Base-by-base conservation (phyloP, 345 rosid species). In the Toxicodendron radicans region DNA sequence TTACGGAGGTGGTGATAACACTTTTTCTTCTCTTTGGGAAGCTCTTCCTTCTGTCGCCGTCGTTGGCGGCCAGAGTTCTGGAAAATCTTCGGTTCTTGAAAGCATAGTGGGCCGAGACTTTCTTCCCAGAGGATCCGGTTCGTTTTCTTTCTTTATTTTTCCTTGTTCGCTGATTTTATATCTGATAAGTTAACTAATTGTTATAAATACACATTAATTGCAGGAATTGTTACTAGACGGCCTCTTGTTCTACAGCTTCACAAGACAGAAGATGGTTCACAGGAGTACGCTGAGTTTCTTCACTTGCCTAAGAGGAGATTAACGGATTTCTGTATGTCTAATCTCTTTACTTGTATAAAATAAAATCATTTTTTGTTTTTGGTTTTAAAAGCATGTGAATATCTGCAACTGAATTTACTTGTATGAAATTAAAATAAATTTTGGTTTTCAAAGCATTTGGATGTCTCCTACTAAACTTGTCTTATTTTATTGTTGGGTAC, bases 51-150 rank as follows among this genome's bases (percentile, higher is more conserved):
- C 97, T 48, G 97, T 92, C 35, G 96, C 88, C 33, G 97, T 92
- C 48, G 96, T 89, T 38, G 97, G 97, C 77, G 97, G 97, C 76
- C 97, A 91, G 99, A 95, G 99, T 75, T 95, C 99, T 11, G 99
- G 98, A 48, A 95, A 95, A 80, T 95, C 99, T 65, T 95, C 99
- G 0, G 99, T 95, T n/a, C 88, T 95, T 58, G 99, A 95, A 85
- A 95, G 99, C 76, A 86, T 95, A 16, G 99, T 95, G 13, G 99
- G 98, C 33, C 85, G 97, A 62, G 99, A 95, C 77, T 95, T 95
- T 70, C 98, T 95, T 70, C 99, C 99, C 18, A 84, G 99, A 86
- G 99, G 99, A 87, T 95, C 99, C 3, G 98, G 98, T 91, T 73
- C 45, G 85, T 73, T 23, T 38, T 7, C 9, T 11, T 58, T 27